These are phyloP conservation scores for Teunomyces panamensis DNA, from an alignment of 805 yeast species.

Conservation along the genomic window DNA sequence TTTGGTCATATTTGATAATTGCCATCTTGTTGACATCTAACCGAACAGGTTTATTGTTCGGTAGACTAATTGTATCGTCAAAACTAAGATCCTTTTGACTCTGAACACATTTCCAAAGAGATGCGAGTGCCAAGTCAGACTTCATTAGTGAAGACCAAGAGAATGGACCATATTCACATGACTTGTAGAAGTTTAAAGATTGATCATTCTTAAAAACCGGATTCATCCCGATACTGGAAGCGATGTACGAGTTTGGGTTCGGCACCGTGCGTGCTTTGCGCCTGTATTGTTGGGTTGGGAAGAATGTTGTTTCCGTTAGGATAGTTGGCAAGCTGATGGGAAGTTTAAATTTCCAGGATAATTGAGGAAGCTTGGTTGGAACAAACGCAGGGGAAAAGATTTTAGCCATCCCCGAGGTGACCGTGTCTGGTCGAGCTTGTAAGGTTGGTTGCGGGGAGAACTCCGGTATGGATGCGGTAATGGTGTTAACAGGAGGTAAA, in stretches of 20 bases:
- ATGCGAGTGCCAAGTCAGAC: constrained; percentile 3
- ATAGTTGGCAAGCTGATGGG: constrained; percentile 1
- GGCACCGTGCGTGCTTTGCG: neutral
- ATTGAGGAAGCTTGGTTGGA: neutral
- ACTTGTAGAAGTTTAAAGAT: constrained; percentile 1
- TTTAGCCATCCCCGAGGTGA: neutral
- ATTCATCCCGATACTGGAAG: neutral
- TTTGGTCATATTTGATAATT: constrained; percentile 1
- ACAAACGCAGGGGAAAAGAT: neutral
- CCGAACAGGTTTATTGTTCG: neutral
- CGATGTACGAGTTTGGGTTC: neutral
- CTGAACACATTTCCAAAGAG: constrained; percentile 4
- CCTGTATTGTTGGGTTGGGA: neutral
- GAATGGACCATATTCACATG: constrained; percentile 3
- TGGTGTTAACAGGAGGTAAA: neutral
- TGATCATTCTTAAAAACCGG: neutral
- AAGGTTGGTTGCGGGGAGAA: neutral
- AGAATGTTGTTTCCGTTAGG: neutral
- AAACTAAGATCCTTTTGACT: neutral
- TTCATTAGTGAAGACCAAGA: constrained; percentile 7
- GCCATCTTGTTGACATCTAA: constrained; percentile 7
- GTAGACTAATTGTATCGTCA: constrained; percentile 4
- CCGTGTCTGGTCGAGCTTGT: neutral
- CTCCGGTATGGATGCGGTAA: neutral
- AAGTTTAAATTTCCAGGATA: neutral